Percentiles rank a stretch among this genome's conserved stretches.
Conservation (phyloP, 495 filamentous ascomycete genomes). For the Niebla homalea region DNA sequence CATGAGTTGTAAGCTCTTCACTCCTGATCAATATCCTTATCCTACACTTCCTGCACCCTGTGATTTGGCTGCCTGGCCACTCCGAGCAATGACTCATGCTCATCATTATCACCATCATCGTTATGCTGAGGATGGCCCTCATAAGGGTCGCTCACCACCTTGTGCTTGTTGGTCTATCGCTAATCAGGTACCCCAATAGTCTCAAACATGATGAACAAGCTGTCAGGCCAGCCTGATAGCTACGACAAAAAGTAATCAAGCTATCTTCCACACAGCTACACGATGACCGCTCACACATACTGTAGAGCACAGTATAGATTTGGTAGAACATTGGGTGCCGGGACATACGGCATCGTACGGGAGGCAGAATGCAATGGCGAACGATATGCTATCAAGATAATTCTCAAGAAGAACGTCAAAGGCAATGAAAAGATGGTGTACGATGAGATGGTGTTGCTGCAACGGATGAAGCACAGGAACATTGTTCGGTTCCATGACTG, state of each 20-base stretch:
- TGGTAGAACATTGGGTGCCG: constrained; percentile 85
- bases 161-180: constrained; percentile 6
- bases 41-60: too few relatives aligned
- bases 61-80: too few relatives aligned
- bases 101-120: not conserved
- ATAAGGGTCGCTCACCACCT: not conserved
- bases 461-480: constrained; percentile 79
- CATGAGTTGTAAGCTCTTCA: too few relatives aligned
- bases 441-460: constrained; percentile 88
- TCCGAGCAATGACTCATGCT: not conserved
- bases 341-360: constrained; percentile 96
- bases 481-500: constrained; percentile 98
- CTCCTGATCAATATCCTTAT: too few relatives aligned
- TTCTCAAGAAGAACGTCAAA: constrained; percentile 97
- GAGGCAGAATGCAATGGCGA: constrained; percentile 71
- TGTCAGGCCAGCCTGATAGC: constrained; percentile 92
- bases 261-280: not conserved
- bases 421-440: constrained; percentile 98
- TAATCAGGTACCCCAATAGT: constrained; percentile 34
- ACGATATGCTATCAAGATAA: constrained; percentile 97
- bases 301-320: constrained; percentile 74
- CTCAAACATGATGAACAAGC: constrained; percentile 87
- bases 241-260: constrained; percentile 85
- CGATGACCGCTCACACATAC: constrained; percentile 7
- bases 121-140: not conserved